Conservation (phyloP, 2,329 filamentous ascomycete genomes). For the Xylariaceae sp. region DNA sequence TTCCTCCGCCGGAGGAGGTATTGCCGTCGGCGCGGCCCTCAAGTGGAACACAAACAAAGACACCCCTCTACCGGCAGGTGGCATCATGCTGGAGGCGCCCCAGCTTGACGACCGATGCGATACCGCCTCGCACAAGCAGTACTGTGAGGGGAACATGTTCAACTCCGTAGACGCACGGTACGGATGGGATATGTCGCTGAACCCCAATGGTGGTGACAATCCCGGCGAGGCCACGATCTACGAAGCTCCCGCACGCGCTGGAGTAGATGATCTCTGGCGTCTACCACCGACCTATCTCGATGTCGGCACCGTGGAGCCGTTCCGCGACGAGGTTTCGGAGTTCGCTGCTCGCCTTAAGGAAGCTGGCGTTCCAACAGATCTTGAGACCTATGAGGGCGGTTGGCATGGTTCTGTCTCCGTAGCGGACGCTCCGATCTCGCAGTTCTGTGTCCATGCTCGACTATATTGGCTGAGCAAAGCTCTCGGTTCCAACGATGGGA, state of each 20-base stretch:
- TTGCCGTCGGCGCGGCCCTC: constrained; percentile 10
- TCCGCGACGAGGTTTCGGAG: constrained; percentile 10
- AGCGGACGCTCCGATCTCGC: constrained; percentile 8
- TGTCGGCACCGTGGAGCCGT: constrained; percentile 12
- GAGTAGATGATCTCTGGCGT: constrained; percentile 3
- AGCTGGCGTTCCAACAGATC: constrained; percentile 10
- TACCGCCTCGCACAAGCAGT: constrained; percentile 8
- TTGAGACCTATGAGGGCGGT: constrained; percentile 8
- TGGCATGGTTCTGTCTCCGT: constrained; percentile 15
- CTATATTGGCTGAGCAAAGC: no score
- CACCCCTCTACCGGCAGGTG: constrained; percentile 2
- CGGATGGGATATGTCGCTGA: constrained; percentile 13
- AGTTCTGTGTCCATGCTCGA: no score
- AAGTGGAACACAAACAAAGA: constrained; percentile 8
- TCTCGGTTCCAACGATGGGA: no score
- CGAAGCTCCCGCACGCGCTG: constrained; percentile 14
- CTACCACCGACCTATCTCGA: constrained; percentile 14
- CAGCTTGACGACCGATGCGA: constrained; percentile 14
- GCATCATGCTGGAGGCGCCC: constrained; percentile 13
- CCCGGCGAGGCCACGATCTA: constrained; percentile 8
- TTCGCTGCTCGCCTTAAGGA: constrained; percentile 5
- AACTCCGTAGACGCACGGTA: constrained; percentile 6
- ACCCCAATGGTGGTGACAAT: no score
- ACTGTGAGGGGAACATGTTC: constrained; percentile 15
- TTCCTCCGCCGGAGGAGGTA: constrained; percentile 12